These are phyloP conservation scores for Epichloe amarillans DNA, from an alignment of 2,329 filamentous ascomycete species.

Conservation along the genomic window DNA sequence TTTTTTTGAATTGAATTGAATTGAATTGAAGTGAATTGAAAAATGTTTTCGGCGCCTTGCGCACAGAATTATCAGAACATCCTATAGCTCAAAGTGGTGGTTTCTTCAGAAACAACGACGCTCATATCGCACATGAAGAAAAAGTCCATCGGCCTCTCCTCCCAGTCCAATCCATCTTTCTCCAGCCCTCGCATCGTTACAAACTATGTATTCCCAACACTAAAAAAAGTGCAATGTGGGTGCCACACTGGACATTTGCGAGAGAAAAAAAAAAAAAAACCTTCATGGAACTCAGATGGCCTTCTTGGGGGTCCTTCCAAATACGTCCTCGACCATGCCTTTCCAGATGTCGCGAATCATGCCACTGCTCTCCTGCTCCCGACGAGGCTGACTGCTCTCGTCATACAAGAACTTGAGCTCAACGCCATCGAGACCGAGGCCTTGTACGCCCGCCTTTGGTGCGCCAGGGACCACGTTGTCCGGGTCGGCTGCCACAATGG, in stretches of 20 bases:
- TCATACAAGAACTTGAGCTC: conserved; percentile 40
- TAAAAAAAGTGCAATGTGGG: conserved; percentile 3
- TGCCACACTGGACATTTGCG: background rate
- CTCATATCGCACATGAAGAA: background rate
- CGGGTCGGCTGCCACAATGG: conserved; percentile 43
- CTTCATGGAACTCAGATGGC: conserved; percentile 1
- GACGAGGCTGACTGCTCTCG: conserved; percentile 11
- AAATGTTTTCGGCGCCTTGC: background rate
- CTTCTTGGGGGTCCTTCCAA: conserved; percentile 14
- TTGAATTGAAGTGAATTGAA: too few species aligned
- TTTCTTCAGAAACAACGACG: conserved; percentile 1
- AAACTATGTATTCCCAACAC: background rate
- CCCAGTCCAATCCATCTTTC: too few species aligned
- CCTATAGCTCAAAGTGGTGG: background rate
- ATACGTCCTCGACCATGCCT: conserved; percentile 39
- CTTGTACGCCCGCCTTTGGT: conserved; percentile 44
- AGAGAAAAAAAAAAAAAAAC: too few species aligned
- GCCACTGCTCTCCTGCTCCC: conserved; percentile 22
- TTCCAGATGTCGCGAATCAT: conserved; percentile 44
- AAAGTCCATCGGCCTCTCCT: background rate
- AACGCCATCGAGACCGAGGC: conserved; percentile 41
- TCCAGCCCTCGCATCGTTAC: background rate
- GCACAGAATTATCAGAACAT: conserved; percentile 1
- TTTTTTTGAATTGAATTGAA: too few species aligned
- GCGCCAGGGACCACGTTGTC: conserved; percentile 35